phyloP scores from a whole-genome alignment of 2,329 filamentous ascomycete species.

The Hyphodiscus sp. region DNA sequence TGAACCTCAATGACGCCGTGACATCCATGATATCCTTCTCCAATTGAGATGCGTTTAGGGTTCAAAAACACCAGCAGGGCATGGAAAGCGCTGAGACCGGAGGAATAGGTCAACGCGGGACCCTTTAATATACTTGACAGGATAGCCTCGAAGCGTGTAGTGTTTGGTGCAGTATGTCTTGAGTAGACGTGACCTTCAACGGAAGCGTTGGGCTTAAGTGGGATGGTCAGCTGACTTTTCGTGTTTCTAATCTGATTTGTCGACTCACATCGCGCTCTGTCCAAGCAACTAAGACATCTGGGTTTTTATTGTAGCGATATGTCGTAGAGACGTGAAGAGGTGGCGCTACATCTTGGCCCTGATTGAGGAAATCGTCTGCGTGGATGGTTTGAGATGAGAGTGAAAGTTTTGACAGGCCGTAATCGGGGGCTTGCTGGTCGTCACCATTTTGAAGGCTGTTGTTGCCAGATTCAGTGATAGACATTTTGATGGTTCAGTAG shows the following conservation, averaged over 20 bases:
- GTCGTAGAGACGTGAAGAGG: constrained; percentile 88
- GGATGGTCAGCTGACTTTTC: constrained; percentile 18
- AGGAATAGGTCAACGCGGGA: constrained; percentile 69
- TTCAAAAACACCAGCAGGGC: constrained; percentile 79
- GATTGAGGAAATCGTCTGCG: constrained; percentile 71
- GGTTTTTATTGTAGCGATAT: constrained; percentile 72
- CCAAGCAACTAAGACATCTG: constrained; percentile 51
- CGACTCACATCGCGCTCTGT: constrained; percentile 49
- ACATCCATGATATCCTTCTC: constrained; percentile 86
- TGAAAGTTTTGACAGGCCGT: constrained; percentile 34
- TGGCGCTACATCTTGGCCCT: constrained; percentile 74
- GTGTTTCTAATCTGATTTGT: constrained; percentile 2
- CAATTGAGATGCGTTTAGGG: constrained; percentile 76
- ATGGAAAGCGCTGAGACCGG: constrained; percentile 83
- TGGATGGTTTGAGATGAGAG: constrained; percentile 71
- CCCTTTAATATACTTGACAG: constrained; percentile 67
- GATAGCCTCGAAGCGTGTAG: constrained; percentile 77
- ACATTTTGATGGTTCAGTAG: constrained; percentile 6
- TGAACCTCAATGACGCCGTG: constrained; percentile 76
- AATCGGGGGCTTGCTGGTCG: constrained; percentile 9
- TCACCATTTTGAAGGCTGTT: constrained; percentile 13
- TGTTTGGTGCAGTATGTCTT: constrained; percentile 70
- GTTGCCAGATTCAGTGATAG: constrained; percentile 8
- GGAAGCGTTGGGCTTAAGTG: constrained; percentile 40
- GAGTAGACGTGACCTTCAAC: constrained; percentile 75